These are phyloP conservation scores for Ogataea philodendri DNA, from an alignment of 805 yeast genomes.

Conservation along the genomic window DNA sequence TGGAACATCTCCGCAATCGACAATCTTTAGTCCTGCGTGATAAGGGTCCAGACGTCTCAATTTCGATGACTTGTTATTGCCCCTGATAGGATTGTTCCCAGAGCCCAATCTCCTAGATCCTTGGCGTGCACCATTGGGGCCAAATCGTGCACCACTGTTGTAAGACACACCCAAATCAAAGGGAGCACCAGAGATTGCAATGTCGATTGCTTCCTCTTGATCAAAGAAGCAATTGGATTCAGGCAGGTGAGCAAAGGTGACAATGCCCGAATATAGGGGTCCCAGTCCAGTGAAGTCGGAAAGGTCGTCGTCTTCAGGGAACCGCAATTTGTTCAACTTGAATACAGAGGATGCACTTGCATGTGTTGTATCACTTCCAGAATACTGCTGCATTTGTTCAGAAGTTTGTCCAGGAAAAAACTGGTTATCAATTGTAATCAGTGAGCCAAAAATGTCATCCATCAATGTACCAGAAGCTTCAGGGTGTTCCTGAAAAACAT, in stretches of 20 bases:
- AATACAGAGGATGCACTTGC: conserved; percentile 17
- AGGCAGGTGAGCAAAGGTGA: conserved; percentile 49
- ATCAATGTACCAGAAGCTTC: too few species aligned
- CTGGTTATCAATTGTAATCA: conserved; percentile 3
- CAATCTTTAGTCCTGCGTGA: conserved; percentile 37
- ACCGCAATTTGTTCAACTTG: conserved; percentile 24
- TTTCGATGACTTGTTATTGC: conserved; percentile 34
- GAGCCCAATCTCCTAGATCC: conserved; percentile 44
- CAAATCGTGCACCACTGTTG: conserved; percentile 59
- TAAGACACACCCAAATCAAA: conserved; percentile 57
- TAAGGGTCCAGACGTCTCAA: conserved; percentile 43
- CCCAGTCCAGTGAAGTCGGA: conserved; percentile 26
- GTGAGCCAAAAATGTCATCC: conserved; percentile 14
- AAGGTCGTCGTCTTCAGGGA: conserved; percentile 39
- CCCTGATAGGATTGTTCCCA: conserved; percentile 42
- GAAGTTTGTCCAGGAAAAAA: not conserved
- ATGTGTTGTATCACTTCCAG: too few species aligned
- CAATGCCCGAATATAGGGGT: conserved; percentile 46
- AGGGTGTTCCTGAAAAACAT: too few species aligned
- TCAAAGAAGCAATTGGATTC: conserved; percentile 23
- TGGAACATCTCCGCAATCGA: conserved; percentile 62
- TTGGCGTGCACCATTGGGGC: conserved; percentile 49
- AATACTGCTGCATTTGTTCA: too few species aligned
- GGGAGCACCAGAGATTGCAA: conserved; percentile 45
- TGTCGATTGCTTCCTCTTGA: conserved; percentile 38